Evolutionary conservation across 2,329 filamentous ascomycete species (phyloP), one percentile per base, ranked within the genome.

Genomic region (Verruconis gallopava): DNA sequence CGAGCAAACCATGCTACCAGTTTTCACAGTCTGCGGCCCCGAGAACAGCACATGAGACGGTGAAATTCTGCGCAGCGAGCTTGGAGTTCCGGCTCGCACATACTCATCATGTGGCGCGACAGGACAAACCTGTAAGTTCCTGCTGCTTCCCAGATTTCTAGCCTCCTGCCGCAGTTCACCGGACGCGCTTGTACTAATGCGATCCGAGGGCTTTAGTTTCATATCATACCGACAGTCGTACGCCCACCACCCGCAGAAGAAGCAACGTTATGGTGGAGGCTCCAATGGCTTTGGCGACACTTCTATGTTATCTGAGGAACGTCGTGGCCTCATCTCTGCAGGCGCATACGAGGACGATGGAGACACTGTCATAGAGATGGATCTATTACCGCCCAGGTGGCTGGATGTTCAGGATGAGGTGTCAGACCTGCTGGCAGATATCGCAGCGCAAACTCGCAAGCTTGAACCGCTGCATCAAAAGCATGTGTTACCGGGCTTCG

Each of bases 161-260:
- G 25, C 44, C 47, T 39, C 43, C 42, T 18, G 42, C 22, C 37
- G 35, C 20, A n/a, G n/a, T n/a, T n/a, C n/a, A n/a, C n/a, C n/a
- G n/a, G n/a, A n/a, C n/a, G n/a, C n/a, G n/a, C n/a, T n/a, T n/a
- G n/a, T n/a, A n/a, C n/a, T n/a, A n/a, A n/a, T n/a, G n/a, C n/a
- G n/a, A n/a, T 39, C 28, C 43, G 32, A 21, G 22, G 20, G 42
- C n/a, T 30, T 42, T 57, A 94, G 89, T 60, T 98, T 93, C 63
- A 91, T 98, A 61, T 96, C 91, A 63, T 98, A 96, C 72, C 88
- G 91, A 56, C 91, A 98, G 68, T 96, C 89, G 55, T 96, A 95
- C 65, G 78, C 86, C 54, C 91, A 96, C 63, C 88, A 95, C 60
- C 91, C 91, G 42, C 75, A 79, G 47, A 88, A 93, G 66, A 85